Percentiles rank a stretch among this genome's conserved stretches.
phyloP scores from a whole-genome alignment of 306 rosid species.

The Gillenia trifoliata region DNA sequence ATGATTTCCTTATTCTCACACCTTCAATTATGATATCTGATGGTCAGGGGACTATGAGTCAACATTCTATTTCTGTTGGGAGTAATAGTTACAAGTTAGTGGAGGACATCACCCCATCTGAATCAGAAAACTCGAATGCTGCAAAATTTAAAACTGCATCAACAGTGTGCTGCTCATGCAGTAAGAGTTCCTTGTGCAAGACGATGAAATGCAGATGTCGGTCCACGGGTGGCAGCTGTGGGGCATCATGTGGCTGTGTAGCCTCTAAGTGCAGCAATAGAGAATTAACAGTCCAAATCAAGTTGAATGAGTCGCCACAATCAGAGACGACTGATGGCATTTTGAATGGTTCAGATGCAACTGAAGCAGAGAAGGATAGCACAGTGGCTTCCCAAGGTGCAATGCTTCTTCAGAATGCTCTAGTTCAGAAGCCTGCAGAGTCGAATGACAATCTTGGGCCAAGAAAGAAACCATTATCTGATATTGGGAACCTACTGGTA shows the following conservation, averaged over 20 bases:
- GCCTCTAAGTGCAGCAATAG: conserved; percentile 71
- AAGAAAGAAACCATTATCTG: conserved; percentile 62
- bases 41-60: conserved; percentile 40
- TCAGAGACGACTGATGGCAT: conserved; percentile 31
- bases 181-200: conserved; percentile 78
- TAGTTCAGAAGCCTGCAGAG: conserved; percentile 47
- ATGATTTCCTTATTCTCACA: neutral
- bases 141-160: conserved; percentile 29
- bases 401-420: conserved; percentile 48
- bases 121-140: conserved; percentile 28
- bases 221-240: conserved; percentile 67
- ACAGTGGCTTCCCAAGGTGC: conserved; percentile 49
- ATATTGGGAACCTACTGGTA: conserved; percentile 77
- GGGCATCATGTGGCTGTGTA: conserved; percentile 74
- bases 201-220: conserved; percentile 84
- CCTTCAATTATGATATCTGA: conserved; percentile 14
- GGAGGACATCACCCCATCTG: conserved; percentile 31
- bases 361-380: conserved; percentile 18
- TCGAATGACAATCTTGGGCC: conserved; percentile 27
- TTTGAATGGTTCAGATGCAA: conserved; percentile 16
- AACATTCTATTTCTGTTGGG: conserved; percentile 36
- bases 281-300: conserved; percentile 22
- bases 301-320: conserved; percentile 27
- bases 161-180: conserved; percentile 74
- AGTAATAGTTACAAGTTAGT: conserved; percentile 27